Evolutionary conservation across 2,329 filamentous ascomycete species (phyloP), one percentile per base, ranked within the genome.

Genomic region (Cyphellophora attinorum): DNA sequence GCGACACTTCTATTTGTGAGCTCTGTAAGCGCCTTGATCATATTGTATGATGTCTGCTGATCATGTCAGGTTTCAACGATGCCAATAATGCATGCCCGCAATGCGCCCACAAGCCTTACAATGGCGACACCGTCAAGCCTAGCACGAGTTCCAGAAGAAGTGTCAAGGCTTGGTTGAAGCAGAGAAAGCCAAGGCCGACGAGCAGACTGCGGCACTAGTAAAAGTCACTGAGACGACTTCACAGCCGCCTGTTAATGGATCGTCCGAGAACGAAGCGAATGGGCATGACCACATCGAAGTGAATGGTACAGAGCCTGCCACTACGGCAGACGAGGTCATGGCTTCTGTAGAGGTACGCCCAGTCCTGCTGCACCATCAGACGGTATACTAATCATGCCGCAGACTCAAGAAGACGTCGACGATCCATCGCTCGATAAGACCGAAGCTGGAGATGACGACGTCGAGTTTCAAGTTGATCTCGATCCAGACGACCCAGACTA

Each of bases 111-210:
- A 81, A 78, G 14, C 91, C 91, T 0, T 73, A 98, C 39, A 85
- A 85, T 17, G 74, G 81, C 30, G 83, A 85, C 40, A 81, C 91
- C 47, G 94, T 88, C 67, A 86, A 82, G 42, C 77, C 85, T 2
- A 85, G 93, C 58, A 95, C 94, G 56, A 78, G 81, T 17, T 67
- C 96, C n/a, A 80, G 91, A 46, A 91, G 84, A 16, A 98, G 91
- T 2, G 81, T 96, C 47, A 82, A 84, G 48, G 84, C 91, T 10
- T 98, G 93, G 53, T 62, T 98, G 31, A 83, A 88, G 51, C 93
- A 81, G 0, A 93, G 58, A 93, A 93, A 69, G 93, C 93, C 60
- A 74, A 82, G 42, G 81, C 88, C 5, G 37, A 39, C 15, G 30
- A 38, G 15, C 2, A 2, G 14, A 19, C 10, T 12, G 13, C 5